phyloP scores from a whole-genome alignment of 345 rosid species.

The Eucalyptus brandiana region DNA sequence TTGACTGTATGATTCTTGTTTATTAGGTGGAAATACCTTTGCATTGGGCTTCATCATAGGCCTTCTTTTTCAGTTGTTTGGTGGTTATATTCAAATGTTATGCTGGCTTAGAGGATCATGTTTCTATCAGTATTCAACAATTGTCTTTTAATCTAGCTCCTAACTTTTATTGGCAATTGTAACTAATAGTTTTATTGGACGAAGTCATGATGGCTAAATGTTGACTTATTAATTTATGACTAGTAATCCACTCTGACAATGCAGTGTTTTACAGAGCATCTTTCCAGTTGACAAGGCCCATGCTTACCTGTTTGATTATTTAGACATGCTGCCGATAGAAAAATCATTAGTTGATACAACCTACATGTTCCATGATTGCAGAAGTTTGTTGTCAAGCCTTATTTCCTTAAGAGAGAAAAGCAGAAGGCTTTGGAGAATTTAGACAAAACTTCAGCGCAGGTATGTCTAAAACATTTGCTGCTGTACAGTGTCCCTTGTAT shows the following conservation, averaged over 20 bases:
- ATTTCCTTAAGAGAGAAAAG: constrained; percentile 52
- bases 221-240: background rate
- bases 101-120: background rate
- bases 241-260: background rate
- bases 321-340: background rate
- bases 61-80: background rate
- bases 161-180: background rate
- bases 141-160: background rate
- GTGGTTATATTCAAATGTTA: background rate
- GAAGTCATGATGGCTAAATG: background rate
- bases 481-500: background rate
- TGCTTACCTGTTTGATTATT: background rate
- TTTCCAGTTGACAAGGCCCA: background rate
- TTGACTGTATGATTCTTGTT: background rate
- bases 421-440: constrained; percentile 58
- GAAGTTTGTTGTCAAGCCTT: constrained; percentile 80
- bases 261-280: background rate
- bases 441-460: constrained; percentile 69
- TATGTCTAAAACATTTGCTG: constrained; percentile 1
- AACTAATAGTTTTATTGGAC: background rate
- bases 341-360: background rate
- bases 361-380: constrained; percentile 8
- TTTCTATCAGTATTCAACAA: background rate
- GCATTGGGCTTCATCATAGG: background rate
- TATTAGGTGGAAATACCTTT: background rate